Conservation (phyloP, 108 stramenopile species). For the Nitzschia palea region DNA sequence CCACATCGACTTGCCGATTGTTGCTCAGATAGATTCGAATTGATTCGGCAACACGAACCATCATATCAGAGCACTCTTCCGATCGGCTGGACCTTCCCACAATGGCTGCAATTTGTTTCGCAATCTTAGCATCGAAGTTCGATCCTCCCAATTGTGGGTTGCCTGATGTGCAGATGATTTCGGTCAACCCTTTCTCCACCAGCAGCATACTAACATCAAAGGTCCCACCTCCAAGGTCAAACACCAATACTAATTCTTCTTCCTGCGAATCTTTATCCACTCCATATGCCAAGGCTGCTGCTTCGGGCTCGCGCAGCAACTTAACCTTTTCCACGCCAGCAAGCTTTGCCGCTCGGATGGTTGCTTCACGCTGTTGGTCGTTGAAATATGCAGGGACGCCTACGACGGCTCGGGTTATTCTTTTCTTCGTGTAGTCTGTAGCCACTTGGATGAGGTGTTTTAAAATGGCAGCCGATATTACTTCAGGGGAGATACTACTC, state of each 20-base stretch:
- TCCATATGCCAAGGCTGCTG: slow-evolving; percentile 94
- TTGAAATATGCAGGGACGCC: slow-evolving; percentile 97
- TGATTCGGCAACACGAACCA: slow-evolving; percentile 66
- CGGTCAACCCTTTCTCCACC: slow-evolving; percentile 84
- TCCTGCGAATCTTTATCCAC: slow-evolving; percentile 36
- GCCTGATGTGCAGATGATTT: slow-evolving; percentile 90
- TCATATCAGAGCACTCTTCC: slow-evolving; percentile 37
- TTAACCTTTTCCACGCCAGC: slow-evolving; percentile 87
- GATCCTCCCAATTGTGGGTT: slow-evolving; percentile 88
- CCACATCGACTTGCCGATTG: slow-evolving; percentile 46
- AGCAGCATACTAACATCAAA: slow-evolving; percentile 91
- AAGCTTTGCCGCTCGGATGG: slow-evolving; percentile 76
- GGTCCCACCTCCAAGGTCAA: slow-evolving; percentile 95
- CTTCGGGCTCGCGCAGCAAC: slow-evolving; percentile 92
- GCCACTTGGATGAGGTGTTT: slow-evolving; percentile 56
- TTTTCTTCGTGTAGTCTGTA: slow-evolving; percentile 40
- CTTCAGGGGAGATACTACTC: slow-evolving; percentile 59
- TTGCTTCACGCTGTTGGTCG: slow-evolving; percentile 85
- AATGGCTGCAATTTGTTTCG: slow-evolving; percentile 50
- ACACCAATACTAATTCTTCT: slow-evolving; percentile 89
- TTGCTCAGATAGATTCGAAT: slow-evolving; percentile 75
- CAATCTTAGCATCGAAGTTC: slow-evolving; percentile 86
- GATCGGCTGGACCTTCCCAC: slow-evolving; percentile 18
- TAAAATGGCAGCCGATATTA: slow-evolving; percentile 77
- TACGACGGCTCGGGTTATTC: slow-evolving; percentile 83